A percentile compares a stretch with the other conserved stretches of the same genome.
Evolutionary conservation across 768 basidiomycete species (phyloP).

Genomic region (Pholiota conissans): DNA sequence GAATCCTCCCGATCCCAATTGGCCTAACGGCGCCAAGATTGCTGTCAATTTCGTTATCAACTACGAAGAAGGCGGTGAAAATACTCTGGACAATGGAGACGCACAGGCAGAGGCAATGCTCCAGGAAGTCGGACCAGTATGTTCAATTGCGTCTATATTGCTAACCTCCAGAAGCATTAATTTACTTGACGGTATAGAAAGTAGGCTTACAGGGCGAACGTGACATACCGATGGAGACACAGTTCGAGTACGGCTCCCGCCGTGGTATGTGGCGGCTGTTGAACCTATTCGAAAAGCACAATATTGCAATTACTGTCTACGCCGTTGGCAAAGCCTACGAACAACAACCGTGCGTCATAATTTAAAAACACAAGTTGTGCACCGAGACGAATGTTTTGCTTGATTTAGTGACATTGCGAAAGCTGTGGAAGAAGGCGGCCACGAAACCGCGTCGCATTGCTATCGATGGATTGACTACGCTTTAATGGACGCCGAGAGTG

Average conservation of each 20-base stretch:
- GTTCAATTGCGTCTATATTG: not conserved
- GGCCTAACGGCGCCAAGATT: conserved; percentile 18
- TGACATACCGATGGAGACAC: conserved; percentile 18
- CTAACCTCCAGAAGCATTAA: no score
- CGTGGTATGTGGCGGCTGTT: conserved; percentile 19
- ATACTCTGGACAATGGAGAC: conserved; percentile 17
- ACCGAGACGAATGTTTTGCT: not conserved
- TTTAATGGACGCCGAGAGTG: conserved; percentile 14
- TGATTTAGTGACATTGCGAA: conserved; percentile 11
- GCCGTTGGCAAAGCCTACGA: conserved; percentile 19
- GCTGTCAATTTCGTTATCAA: conserved; percentile 20
- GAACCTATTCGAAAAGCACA: conserved; percentile 18
- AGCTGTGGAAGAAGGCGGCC: conserved; percentile 15
- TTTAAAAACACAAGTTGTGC: no score
- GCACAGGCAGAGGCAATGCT: conserved; percentile 14
- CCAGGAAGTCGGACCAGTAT: conserved; percentile 16
- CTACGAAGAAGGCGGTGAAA: conserved; percentile 19
- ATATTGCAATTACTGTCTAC: conserved; percentile 15
- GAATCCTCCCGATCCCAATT: conserved; percentile 15
- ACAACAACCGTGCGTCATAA: conserved; percentile 11
- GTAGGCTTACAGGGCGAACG: conserved; percentile 9
- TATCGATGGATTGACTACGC: conserved; percentile 19
- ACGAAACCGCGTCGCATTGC: conserved; percentile 19
- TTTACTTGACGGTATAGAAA: no score
- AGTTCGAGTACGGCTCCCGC: conserved; percentile 19